Evolutionary conservation across 768 basidiomycete genomes (phyloP), one percentile per base, ranked within the genome.

Genomic region (Leccinum broughii): DNA sequence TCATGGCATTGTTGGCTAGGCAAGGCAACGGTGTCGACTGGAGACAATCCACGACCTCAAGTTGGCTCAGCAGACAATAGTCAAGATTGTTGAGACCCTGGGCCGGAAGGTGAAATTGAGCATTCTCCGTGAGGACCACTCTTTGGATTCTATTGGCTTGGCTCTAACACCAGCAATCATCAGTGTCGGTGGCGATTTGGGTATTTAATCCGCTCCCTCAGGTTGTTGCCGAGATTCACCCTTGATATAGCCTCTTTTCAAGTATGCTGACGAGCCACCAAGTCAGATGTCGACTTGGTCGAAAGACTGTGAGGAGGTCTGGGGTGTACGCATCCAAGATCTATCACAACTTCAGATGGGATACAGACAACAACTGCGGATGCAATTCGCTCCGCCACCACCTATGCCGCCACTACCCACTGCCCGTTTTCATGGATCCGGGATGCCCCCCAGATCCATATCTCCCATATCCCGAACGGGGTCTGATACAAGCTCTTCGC

Each of bases 101-200:
- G 80, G 79, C 10, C 68, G 59, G 34, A 78, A 81, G 60, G 76
- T 74, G 22, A 78, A 76, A 62, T 71, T 75, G 35, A 81, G 78
- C 58, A 72, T 81, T 51, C 69, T 82, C n/a, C 62, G 81, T 83
- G 60, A 73, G 81, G 44, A 20, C 75, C n/a, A 14, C 46, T 22
- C 77, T 68, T 78, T 73, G 35, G 51, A 70, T 68, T 4, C 78
- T 77, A 3, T 70, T 57, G 66, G 28, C 70, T 66, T 39, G 48
- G n/a, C n/a, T 6, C 46, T 13, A 6, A 30, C 57, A 30, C 58
- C 34, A 32, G 54, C 15, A 56, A 54, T 76, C 76, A 53, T 69
- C 63, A 90, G 88, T 89, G 79, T 85, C 81, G 58, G 64, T 78
- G 54, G 75, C 83, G 37, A 77, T 89, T 53, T 87, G 84, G 85